phyloP scores from a whole-genome alignment of 1,284 basidiomycete species.

The Afroboletus lepidellus region DNA sequence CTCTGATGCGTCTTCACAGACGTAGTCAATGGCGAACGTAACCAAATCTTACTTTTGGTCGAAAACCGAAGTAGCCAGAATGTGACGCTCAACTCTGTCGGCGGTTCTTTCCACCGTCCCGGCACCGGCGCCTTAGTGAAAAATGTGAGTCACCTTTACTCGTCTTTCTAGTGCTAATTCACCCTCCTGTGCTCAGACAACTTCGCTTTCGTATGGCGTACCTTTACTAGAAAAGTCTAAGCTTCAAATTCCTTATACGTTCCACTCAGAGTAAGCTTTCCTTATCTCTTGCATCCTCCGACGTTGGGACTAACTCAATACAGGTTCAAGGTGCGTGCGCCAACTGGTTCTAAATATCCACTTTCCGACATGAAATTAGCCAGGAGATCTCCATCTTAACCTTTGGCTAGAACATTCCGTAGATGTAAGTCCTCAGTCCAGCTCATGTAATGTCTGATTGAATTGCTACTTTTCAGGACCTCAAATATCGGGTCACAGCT shows the following conservation, averaged over 20 bases:
- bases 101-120: slow-evolving; percentile 72
- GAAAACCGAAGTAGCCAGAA: slow-evolving; percentile 79
- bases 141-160: slow-evolving; percentile 54
- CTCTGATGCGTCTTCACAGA: slow-evolving; percentile 44
- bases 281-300: neutral
- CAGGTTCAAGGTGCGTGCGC: slow-evolving; percentile 59
- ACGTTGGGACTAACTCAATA: slow-evolving; percentile 18
- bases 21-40: slow-evolving; percentile 84
- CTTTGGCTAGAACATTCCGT: slow-evolving; percentile 75
- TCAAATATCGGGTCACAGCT: slow-evolving; percentile 63
- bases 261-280: slow-evolving; percentile 79
- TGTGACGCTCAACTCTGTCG: slow-evolving; percentile 68
- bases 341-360: neutral
- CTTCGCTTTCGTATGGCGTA: slow-evolving; percentile 59
- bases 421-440: slow-evolving; percentile 47
- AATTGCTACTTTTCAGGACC: slow-evolving; percentile 38
- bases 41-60: slow-evolving; percentile 63
- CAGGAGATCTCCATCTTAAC: slow-evolving; percentile 76
- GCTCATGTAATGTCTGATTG: slow-evolving; percentile 2
- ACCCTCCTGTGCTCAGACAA: slow-evolving; percentile 47
- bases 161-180: neutral
- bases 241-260: slow-evolving; percentile 70
- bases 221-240: slow-evolving; percentile 63
- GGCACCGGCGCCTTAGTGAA: slow-evolving; percentile 67
- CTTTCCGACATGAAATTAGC: slow-evolving; percentile 39